Evolutionary conservation across 495 filamentous ascomycete genomes (phyloP).

Genomic region (Sordaria brevicollis): DNA sequence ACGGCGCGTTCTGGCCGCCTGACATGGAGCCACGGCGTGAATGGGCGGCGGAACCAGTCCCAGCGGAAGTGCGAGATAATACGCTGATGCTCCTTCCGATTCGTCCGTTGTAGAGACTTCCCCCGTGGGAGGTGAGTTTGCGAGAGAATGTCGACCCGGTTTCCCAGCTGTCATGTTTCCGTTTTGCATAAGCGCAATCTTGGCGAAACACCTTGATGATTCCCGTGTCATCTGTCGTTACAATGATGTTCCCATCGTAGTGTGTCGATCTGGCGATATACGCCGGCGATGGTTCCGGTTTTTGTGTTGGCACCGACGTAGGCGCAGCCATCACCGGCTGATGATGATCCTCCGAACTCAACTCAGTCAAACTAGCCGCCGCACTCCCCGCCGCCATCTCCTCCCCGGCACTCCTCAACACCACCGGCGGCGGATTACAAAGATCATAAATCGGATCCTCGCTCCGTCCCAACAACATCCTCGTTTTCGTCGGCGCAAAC

Average conservation of each 20-base stretch:
- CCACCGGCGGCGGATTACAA: constrained; percentile 90
- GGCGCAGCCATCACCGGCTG: constrained; percentile 2
- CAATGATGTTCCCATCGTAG: constrained; percentile 78
- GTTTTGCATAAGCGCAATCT: constrained; percentile 66
- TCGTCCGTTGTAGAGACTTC: constrained; percentile 25
- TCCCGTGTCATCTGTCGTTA: constrained; percentile 81
- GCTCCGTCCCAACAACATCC: constrained; percentile 65
- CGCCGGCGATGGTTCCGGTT: constrained; percentile 42
- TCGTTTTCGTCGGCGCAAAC: constrained; percentile 70
- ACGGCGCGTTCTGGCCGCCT: constrained; percentile 6
- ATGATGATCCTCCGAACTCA: constrained; percentile 15
- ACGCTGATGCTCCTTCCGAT: constrained; percentile 58
- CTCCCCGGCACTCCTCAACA: constrained; percentile 66
- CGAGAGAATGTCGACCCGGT: constrained; percentile 69
- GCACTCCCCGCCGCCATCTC: constrained; percentile 39
- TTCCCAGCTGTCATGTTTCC: constrained; percentile 53
- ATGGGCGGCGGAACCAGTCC: constrained; percentile 31
- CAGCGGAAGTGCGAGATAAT: constrained; percentile 41
- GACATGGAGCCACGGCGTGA: constrained; percentile 45
- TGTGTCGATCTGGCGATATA: constrained; percentile 70
- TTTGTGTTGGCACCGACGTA: constrained; percentile 17
- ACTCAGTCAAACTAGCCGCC: constrained; percentile 17
- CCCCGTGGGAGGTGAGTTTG: constrained; percentile 41
- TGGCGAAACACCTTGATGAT: constrained; percentile 90
- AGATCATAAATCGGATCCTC: constrained; percentile 92